Evolutionary conservation across 495 filamentous ascomycete species (phyloP).

Genomic region (Tetracladium setigerum): DNA sequence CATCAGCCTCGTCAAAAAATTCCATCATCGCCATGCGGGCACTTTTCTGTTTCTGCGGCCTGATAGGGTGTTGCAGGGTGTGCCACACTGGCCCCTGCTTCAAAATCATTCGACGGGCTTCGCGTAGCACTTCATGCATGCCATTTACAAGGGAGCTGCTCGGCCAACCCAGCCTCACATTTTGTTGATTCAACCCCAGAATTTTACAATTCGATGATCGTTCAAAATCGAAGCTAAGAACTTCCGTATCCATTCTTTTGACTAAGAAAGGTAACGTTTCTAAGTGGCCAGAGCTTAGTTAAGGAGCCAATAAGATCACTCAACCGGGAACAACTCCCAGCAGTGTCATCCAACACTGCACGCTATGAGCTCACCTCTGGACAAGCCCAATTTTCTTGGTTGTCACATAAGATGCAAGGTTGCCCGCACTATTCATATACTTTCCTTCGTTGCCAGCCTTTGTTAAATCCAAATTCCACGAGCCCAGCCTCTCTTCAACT

Average conservation of each 20-base stretch:
- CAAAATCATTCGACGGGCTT: too few relatives aligned
- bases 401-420: constrained; percentile 10
- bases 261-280: too few relatives aligned
- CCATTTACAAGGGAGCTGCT: background rate
- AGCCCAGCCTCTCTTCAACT: constrained; percentile 11
- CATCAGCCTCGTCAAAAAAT: constrained; percentile 3
- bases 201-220: too few relatives aligned
- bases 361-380: too few relatives aligned
- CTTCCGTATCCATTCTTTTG: too few relatives aligned
- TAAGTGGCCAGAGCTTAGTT: too few relatives aligned
- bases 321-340: too few relatives aligned
- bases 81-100: background rate
- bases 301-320: too few relatives aligned
- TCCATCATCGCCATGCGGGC: constrained; percentile 4
- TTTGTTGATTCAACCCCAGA: background rate
- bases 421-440: constrained; percentile 9
- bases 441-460: constrained; percentile 16
- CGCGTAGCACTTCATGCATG: background rate
- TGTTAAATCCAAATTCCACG: constrained; percentile 1
- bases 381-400: background rate
- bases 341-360: too few relatives aligned
- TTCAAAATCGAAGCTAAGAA: too few relatives aligned
- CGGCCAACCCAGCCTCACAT: background rate
- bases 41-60: background rate
- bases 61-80: background rate